Evolutionary conservation across 306 rosid species (phyloP).

Genomic region (Sesbania bispinosa): DNA sequence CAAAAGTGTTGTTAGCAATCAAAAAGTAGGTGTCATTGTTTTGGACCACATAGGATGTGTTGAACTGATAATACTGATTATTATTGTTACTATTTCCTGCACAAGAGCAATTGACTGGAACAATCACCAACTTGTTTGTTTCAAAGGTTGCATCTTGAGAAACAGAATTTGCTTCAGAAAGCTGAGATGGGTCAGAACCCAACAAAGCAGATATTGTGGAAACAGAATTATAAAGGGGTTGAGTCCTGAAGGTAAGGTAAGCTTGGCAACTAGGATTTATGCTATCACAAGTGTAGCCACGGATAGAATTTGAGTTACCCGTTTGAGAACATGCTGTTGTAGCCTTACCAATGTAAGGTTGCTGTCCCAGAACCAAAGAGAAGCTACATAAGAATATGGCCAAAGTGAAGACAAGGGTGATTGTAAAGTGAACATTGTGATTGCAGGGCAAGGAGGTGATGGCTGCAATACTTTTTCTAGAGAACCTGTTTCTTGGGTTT

Average conservation of each 20-base stretch:
- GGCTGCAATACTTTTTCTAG: too few species aligned
- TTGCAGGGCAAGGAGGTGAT: too few species aligned
- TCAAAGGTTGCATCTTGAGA: conserved; percentile 41
- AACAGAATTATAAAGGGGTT: conserved; percentile 56
- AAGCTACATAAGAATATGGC: conserved; percentile 12
- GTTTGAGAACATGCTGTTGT: conserved; percentile 39
- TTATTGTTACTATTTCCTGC: too few species aligned
- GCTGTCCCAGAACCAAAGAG: conserved; percentile 52
- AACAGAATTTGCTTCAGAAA: conserved; percentile 55
- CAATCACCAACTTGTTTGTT: conserved; percentile 52
- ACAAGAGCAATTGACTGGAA: conserved; percentile 74
- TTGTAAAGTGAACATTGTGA: conserved; percentile 42
- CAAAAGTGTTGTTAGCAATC: conserved; percentile 54
- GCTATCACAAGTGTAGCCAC: conserved; percentile 73
- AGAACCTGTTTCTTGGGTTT: too few species aligned
- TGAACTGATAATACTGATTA: conserved; percentile 59
- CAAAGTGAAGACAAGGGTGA: conserved; percentile 21
- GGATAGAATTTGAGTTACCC: conserved; percentile 46
- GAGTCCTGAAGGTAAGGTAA: conserved; percentile 76
- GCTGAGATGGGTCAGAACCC: conserved; percentile 51
- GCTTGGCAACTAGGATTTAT: conserved; percentile 52
- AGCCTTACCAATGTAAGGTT: conserved; percentile 61
- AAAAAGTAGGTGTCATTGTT: conserved; percentile 17
- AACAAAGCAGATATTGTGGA: conserved; percentile 57
- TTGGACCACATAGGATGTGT: conserved; percentile 44